phyloP scores from a whole-genome alignment of 1,284 basidiomycete genomes.

The Trametes polyzona region DNA sequence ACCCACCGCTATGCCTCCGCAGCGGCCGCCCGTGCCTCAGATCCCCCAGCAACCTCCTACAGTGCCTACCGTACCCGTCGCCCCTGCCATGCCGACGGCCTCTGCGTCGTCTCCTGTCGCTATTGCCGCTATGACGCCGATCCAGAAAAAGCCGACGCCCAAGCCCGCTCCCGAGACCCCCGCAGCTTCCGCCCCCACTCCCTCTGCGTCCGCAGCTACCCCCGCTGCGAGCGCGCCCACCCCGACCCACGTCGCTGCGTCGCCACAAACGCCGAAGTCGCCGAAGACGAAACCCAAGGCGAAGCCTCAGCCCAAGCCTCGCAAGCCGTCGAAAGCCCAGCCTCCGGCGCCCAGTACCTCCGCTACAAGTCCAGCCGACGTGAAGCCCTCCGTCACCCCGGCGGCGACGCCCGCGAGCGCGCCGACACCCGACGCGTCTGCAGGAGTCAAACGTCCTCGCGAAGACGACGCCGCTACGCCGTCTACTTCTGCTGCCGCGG shows the following conservation, averaged over 20 bases:
- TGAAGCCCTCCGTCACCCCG: constrained; percentile 38
- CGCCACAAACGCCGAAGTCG: constrained; percentile 44
- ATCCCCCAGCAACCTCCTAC: not conserved
- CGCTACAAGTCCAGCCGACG: constrained; percentile 25
- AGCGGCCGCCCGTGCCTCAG: constrained; percentile 1
- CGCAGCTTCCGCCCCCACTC: constrained; percentile 29
- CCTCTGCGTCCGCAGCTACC: constrained; percentile 44
- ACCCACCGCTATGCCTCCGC: not conserved
- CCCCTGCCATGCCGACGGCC: constrained; percentile 7
- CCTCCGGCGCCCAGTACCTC: constrained; percentile 2
- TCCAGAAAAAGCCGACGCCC: constrained; percentile 22
- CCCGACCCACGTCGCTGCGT: constrained; percentile 51
- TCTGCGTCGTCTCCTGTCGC: constrained; percentile 8
- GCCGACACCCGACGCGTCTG: constrained; percentile 29
- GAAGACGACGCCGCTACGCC: constrained; percentile 55
- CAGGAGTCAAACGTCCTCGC: constrained; percentile 56
- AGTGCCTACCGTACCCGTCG: constrained; percentile 7
- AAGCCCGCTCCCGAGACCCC: constrained; percentile 17
- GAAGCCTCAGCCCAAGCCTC: constrained; percentile 43
- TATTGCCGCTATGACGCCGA: constrained; percentile 8
- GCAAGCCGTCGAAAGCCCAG: constrained; percentile 34
- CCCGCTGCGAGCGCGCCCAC: constrained; percentile 57
- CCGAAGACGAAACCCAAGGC: constrained; percentile 43
- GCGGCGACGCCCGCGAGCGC: constrained; percentile 36
- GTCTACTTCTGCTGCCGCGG: constrained; percentile 40